A percentile compares a stretch with the other conserved stretches of the same genome.
Conservation (phyloP, 352 stramenopile species). For the Globisporangium polare region DNA sequence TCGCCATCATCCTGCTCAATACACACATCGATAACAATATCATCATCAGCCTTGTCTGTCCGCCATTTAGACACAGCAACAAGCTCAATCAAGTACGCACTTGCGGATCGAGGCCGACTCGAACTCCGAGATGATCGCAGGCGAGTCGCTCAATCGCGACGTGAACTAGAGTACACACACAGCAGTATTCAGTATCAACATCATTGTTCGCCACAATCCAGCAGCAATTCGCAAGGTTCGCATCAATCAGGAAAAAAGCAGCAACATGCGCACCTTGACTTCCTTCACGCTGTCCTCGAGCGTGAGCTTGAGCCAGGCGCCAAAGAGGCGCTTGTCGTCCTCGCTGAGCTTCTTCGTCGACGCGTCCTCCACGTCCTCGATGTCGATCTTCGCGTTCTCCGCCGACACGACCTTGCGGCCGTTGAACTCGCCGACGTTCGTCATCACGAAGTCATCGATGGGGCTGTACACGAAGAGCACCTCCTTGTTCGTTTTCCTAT, state of each 20-base stretch:
- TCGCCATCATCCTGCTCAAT: constrained; percentile 94
- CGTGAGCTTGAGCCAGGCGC: constrained; percentile 91
- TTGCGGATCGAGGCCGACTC: constrained; percentile 96
- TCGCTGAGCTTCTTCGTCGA: constrained; percentile 69
- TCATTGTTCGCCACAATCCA: not conserved
- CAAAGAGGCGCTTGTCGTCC: constrained; percentile 88
- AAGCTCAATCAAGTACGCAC: too few relatives aligned
- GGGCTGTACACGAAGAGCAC: constrained; percentile 98
- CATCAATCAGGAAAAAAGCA: not conserved
- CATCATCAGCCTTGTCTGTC: too few relatives aligned
- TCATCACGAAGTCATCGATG: constrained; percentile 99
- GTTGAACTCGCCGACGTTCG: constrained; percentile 97
- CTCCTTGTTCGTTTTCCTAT: constrained; percentile 88
- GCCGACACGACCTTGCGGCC: constrained; percentile 94
- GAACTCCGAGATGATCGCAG: constrained; percentile 99
- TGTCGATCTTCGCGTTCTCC: constrained; percentile 95
- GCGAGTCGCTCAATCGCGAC: constrained; percentile 92
- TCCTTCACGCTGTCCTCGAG: constrained; percentile 90
- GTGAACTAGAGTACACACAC: constrained; percentile 51
- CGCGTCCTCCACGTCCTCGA: constrained; percentile 60
- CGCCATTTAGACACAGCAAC: too few relatives aligned
- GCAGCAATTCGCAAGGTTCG: not conserved
- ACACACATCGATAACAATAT: not conserved
- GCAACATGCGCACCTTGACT: constrained; percentile 48
- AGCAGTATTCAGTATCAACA: not conserved